Base-by-base conservation (phyloP, 345 rosid species). In the Cochlearia excelsa region DNA sequence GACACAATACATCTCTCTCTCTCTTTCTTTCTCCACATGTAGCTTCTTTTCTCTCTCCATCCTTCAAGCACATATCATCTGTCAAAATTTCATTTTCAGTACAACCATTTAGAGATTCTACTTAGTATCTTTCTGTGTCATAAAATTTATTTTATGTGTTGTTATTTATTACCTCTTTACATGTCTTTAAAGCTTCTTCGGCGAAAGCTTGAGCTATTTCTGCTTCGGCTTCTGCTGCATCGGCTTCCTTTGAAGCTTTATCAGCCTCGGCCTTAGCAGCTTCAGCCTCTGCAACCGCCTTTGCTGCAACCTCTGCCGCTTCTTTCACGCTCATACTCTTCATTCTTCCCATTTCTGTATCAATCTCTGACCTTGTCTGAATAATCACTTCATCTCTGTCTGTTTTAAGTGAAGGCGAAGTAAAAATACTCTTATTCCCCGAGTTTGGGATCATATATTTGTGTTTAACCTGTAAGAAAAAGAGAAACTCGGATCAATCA, bases 241-340 rank as follows among this genome's bases (percentile, higher is more conserved):
- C 96, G 4, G 99, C 97, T 66, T 90, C 99, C 63, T 81, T 90
- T 7, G 87, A 90, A 69, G 99, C 99, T 79, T 81, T 92, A 66
- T 93, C 97, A 54, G 99, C 99, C 64, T 74, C 96, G 2, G 87
- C 90, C 51, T 87, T 82, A 29, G 95, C 95, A 63, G 82, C 86
- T 77, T 90, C 99, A 50, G 99, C 97, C 75, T 88, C 87, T 30
- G 84, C 85, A 70, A 94, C 99, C 54, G 96, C 96, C 67, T 68
- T 82, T 57, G 90, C 95, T 41, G 99, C 99, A 50, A 86, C 88
- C 2, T 71, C 81, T 50, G 86, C 88, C 7, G 97, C 99, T 78
- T 90, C 97, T 56, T 79, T 77, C 6, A 90, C 80, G 47, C 82
- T 84, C 97, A 90, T 79, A 50, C 66, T 80, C 77, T 84, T 84